Conservation (phyloP, 106 monocot genomes). For the Amphibolis antarctica region DNA sequence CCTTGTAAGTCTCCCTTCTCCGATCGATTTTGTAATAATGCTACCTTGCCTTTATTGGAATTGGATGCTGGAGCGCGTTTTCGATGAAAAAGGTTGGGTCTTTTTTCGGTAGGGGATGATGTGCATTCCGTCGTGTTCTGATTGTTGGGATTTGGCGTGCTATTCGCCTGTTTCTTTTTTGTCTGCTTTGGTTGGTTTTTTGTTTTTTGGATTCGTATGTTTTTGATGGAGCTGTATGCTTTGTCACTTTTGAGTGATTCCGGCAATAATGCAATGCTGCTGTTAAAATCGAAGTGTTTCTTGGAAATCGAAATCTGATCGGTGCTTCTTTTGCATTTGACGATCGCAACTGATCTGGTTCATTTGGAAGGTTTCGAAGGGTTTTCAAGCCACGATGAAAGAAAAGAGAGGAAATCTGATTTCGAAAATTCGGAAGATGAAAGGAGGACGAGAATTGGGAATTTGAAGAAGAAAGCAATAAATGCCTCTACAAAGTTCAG, state of each 20-base stretch:
- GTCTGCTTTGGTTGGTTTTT: neutral
- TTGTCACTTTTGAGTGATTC: neutral
- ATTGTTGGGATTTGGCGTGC: neutral
- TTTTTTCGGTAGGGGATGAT: neutral
- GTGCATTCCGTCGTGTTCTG: neutral
- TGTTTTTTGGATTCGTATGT: neutral
- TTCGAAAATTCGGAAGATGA: constrained; percentile 71
- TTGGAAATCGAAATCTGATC: too few species aligned
- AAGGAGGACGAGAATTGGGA: constrained; percentile 44
- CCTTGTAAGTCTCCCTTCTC: constrained; percentile 30
- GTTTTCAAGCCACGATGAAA: constrained; percentile 34
- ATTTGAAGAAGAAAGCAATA: constrained; percentile 62
- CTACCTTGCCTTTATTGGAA: neutral
- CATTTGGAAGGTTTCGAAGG: constrained; percentile 48
- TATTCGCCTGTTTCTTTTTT: neutral
- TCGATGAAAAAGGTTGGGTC: too few species aligned
- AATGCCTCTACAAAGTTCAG: constrained; percentile 66
- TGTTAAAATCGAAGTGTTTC: neutral
- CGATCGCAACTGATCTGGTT: neutral
- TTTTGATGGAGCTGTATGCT: neutral
- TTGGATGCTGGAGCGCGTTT: too few species aligned
- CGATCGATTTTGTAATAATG: neutral
- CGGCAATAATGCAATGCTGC: too few species aligned
- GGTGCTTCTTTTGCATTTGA: neutral
- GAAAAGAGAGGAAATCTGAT: constrained; percentile 56